Percentiles rank a stretch among this genome's conserved stretches.
phyloP scores from a whole-genome alignment of 2,329 filamentous ascomycete species.

The Aspergillus hortae region DNA sequence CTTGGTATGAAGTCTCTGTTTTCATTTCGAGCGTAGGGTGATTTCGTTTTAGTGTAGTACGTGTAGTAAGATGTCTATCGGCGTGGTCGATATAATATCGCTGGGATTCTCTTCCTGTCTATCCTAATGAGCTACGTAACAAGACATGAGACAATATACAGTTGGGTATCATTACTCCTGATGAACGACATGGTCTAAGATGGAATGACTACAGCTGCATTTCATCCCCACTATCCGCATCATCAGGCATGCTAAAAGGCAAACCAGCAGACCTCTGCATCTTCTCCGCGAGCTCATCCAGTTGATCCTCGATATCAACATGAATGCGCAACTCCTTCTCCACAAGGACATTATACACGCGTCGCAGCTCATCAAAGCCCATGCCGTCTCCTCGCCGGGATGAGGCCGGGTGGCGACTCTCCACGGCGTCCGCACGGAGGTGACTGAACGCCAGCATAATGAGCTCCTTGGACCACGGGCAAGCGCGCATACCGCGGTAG shows the following conservation, averaged over 20 bases:
- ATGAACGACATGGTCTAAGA: neutral
- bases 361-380: constrained; percentile 47
- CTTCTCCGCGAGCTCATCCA: constrained; percentile 30
- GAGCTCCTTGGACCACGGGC: constrained; percentile 63
- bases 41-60: neutral
- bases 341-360: constrained; percentile 53
- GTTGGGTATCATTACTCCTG: neutral
- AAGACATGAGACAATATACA: too few relatives aligned
- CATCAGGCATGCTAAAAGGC: constrained; percentile 29
- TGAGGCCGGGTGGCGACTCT: neutral
- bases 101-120: too few relatives aligned
- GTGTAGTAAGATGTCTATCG: neutral
- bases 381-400: constrained; percentile 28
- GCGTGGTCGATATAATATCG: neutral
- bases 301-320: constrained; percentile 48
- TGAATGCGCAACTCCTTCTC: constrained; percentile 62
- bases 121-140: too few relatives aligned
- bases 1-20: constrained; percentile 4
- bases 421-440: constrained; percentile 24
- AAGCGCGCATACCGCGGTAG: constrained; percentile 52
- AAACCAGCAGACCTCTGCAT: constrained; percentile 13
- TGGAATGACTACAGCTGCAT: constrained; percentile 7
- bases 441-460: constrained; percentile 55
- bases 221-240: constrained; percentile 25
- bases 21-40: too few relatives aligned